A percentile compares a stretch with the other conserved stretches of the same genome.
These are phyloP conservation scores for Beauveria rudraprayagi DNA, from an alignment of 2,329 filamentous ascomycete genomes.

Conservation along the genomic window DNA sequence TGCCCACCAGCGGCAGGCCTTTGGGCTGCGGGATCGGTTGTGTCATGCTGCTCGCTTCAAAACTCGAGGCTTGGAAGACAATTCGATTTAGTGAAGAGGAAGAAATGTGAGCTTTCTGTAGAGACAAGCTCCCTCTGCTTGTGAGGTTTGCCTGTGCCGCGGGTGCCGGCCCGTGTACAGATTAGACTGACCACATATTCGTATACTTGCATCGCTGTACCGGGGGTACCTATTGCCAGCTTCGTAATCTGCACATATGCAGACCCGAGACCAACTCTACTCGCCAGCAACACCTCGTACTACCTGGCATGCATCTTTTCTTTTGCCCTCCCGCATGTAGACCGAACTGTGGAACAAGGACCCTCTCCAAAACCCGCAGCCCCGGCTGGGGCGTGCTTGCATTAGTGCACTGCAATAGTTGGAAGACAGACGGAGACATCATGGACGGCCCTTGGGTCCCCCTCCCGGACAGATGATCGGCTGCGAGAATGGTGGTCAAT, in stretches of 20 bases:
- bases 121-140: neutral
- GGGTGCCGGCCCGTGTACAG: neutral
- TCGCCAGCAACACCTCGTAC: neutral
- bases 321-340: neutral
- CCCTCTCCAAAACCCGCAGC: neutral
- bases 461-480: constrained; percentile 3
- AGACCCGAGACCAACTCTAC: neutral
- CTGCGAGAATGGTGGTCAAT: neutral
- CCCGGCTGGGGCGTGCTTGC: neutral
- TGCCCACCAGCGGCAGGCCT: constrained; percentile 29
- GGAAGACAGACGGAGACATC: neutral
- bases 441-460: neutral
- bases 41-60: constrained; percentile 19
- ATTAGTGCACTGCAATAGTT: constrained; percentile 1
- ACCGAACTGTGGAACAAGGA: neutral
- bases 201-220: neutral
- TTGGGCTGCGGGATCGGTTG: constrained; percentile 27
- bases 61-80: neutral
- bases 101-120: neutral
- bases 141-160: neutral
- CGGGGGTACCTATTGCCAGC: neutral
- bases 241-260: neutral
- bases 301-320: too few relatives aligned
- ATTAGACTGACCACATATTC: neutral
- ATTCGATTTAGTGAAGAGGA: neutral